A percentile compares a stretch with the other conserved stretches of the same genome.
These are phyloP conservation scores for Salix caprea DNA, from an alignment of 345 rosid genomes.

Conservation along the genomic window DNA sequence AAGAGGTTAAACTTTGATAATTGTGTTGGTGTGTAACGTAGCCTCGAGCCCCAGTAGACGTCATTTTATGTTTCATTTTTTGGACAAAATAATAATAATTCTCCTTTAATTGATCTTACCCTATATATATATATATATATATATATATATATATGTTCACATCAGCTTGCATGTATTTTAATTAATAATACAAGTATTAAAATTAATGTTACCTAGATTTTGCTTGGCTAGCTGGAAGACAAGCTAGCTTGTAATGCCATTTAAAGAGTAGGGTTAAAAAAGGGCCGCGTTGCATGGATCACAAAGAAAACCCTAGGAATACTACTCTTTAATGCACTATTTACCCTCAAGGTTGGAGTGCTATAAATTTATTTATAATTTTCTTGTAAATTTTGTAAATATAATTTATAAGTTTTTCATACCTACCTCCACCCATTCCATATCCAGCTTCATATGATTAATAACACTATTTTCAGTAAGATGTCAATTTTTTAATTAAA, in stretches of 20 bases:
- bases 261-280: not conserved
- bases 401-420: not conserved
- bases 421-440: not conserved
- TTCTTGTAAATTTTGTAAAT: too few species aligned
- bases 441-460: too few species aligned
- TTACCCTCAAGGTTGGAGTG: not conserved
- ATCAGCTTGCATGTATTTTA: too few species aligned
- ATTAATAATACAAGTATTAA: accelerated
- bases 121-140: too few species aligned
- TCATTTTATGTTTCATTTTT: not conserved
- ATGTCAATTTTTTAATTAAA: too few species aligned
- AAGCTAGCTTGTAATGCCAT: not conserved
- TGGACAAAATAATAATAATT: not conserved
- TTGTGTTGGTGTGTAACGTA: not conserved
- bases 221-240: not conserved
- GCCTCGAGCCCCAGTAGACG: not conserved
- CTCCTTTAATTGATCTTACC: not conserved
- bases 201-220: not conserved
- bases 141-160: too few species aligned
- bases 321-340: not conserved
- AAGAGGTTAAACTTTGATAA: not conserved
- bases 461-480: too few species aligned
- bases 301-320: not conserved
- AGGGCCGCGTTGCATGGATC: not conserved
- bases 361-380: not conserved